These are phyloP conservation scores for Irineochytrium annulatum DNA, from an alignment of 192 early-diverging fungal genomes.

Conservation along the genomic window DNA sequence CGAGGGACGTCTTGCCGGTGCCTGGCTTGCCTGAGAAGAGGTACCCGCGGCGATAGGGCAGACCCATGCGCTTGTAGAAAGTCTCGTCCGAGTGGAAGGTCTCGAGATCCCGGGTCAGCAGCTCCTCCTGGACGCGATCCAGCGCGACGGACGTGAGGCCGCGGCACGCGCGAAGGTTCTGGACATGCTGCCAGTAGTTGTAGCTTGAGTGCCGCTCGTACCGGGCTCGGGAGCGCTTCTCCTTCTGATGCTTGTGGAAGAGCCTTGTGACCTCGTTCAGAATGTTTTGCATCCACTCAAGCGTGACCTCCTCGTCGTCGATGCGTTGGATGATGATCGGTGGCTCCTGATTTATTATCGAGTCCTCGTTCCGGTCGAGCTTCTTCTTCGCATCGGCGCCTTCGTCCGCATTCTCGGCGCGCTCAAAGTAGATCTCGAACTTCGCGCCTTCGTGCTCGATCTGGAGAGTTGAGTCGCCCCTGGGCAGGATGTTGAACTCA, in stretches of 20 bases:
- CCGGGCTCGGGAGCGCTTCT: constrained; percentile 24
- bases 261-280: constrained; percentile 23
- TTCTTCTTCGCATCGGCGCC: constrained; percentile 12
- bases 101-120: constrained; percentile 44
- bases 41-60: constrained; percentile 58
- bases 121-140: constrained; percentile 40
- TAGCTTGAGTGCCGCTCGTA: constrained; percentile 28
- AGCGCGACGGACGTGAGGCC: constrained; percentile 56
- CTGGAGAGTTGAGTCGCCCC: constrained; percentile 20
- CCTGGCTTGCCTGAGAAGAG: constrained; percentile 41
- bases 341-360: constrained; percentile 28
- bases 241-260: constrained; percentile 26
- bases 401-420: constrained; percentile 3
- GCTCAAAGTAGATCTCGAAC: constrained; percentile 30
- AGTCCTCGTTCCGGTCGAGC: constrained; percentile 8
- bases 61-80: constrained; percentile 58
- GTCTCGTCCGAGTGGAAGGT: constrained; percentile 49
- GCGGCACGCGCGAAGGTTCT: constrained; percentile 27
- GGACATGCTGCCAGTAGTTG: constrained; percentile 27
- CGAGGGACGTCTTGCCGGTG: constrained; percentile 42
- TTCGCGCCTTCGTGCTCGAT: constrained; percentile 28
- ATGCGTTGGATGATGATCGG: constrained; percentile 33
- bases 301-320: constrained; percentile 19
- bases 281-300: constrained; percentile 31
- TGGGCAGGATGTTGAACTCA: constrained; percentile 37